Evolutionary conservation across 306 rosid species (phyloP), one percentile per base, ranked within the genome.

Genomic region (Vigna mungo): DNA sequence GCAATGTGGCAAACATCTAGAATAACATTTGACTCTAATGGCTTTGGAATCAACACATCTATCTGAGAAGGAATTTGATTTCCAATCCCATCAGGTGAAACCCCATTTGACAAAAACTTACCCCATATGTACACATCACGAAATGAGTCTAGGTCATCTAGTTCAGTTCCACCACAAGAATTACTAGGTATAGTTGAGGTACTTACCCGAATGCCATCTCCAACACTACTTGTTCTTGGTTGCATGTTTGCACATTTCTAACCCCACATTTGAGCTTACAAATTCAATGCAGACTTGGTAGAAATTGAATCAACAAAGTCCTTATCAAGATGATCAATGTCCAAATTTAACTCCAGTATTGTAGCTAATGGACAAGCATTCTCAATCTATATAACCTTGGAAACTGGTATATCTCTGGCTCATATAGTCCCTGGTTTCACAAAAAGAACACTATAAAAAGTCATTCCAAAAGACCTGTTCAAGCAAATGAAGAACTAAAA

Each of bases 51-150:
- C 60, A 94, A 71, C 63, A 89, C 88, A 81, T 92, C 88, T 51
- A 71, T 75, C 80, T 87, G 87, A 43, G 74, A 71, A 59, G 92
- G 73, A 56, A 81, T 53, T 10, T 82, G 67, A 82, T 46, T 90
- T 73, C 74, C 65, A 72, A 63, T 73, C 47, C 89, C 87, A 68
- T 90, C 87, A 1, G 72, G 76, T 59, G 86, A 74, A 81, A 68
- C 62, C 62, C 82, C 88, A 75, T 90, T 94, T 65, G 83, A 51
- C 87, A 89, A 87, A 80, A 90, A 74, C 85, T 88, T 88, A 72
- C 98, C 98, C 98, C 97, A 94, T 16, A 89, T 68, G 59, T 84
- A 94, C 81, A 92, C 89, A 81, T 92, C 98, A 16, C 91, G 90
- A 58, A 84, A 61, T 51, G 92, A 87, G 71, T 92, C 96, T 44